Evolutionary conservation across 75 land plant genomes (phyloP).

Genomic region (Cunninghamia lanceolata): DNA sequence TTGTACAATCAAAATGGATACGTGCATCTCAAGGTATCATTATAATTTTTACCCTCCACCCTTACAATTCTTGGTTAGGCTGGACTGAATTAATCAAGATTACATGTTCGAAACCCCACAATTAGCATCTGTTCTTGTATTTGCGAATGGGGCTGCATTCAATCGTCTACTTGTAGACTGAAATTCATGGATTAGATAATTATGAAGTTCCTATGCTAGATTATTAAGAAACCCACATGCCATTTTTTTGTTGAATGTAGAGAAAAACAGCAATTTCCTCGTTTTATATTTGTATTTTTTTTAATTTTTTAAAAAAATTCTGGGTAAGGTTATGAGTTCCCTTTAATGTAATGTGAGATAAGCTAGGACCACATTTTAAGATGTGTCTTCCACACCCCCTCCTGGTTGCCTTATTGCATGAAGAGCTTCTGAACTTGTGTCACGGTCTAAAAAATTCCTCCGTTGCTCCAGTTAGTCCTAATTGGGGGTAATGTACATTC

Average conservation of each 20-base stretch:
- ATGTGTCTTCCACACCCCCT: too few species aligned
- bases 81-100: not conserved
- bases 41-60: not conserved
- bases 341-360: too few species aligned
- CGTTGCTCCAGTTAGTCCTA: not conserved
- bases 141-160: not conserved
- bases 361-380: too few species aligned
- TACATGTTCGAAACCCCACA: not conserved
- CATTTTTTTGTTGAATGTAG: too few species aligned
- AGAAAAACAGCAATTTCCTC: too few species aligned
- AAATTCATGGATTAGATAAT: not conserved
- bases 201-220: too few species aligned
- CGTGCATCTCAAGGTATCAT: constrained; percentile 30
- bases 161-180: not conserved
- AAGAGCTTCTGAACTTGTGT: too few species aligned
- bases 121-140: not conserved
- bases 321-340: too few species aligned
- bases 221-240: too few species aligned
- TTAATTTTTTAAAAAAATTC: too few species aligned
- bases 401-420: not conserved
- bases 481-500: not conserved
- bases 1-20: constrained; percentile 28
- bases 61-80: not conserved
- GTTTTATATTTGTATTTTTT: too few species aligned
- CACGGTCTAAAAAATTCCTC: not conserved